These are phyloP conservation scores for Metschnikowia matae DNA, from an alignment of 805 yeast species.

Conservation along the genomic window DNA sequence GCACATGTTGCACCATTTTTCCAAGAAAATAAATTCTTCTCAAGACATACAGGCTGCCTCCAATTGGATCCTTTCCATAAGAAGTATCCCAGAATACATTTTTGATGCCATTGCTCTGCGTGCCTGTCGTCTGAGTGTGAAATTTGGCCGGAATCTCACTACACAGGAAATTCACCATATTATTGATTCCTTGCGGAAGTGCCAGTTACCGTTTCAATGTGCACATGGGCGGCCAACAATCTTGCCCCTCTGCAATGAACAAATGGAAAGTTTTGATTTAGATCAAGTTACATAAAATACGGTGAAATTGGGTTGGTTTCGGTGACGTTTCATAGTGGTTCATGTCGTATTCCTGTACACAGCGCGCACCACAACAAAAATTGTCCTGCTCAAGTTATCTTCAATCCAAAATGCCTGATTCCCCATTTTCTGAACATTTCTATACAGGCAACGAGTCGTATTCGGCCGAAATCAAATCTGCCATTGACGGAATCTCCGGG, in stretches of 20 bases:
- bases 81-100: conserved; percentile 46
- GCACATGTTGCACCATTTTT: background rate
- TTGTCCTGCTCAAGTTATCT: background rate
- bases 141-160: conserved; percentile 60
- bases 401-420: conserved; percentile 4
- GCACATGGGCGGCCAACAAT: conserved; percentile 84
- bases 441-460: conserved; percentile 6
- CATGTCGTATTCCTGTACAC: background rate
- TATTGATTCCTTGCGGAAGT: conserved; percentile 39
- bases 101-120: conserved; percentile 50
- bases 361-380: background rate
- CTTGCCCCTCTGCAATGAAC: conserved; percentile 42
- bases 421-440: conserved; percentile 7
- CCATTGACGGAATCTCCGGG: conserved; percentile 5
- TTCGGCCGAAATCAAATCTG: conserved; percentile 3
- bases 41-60: background rate
- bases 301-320: too few species aligned
- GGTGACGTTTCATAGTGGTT: background rate
- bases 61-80: conserved; percentile 21
- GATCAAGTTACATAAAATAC: background rate
- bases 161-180: conserved; percentile 42
- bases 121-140: conserved; percentile 68
- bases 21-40: background rate
- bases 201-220: conserved; percentile 68
- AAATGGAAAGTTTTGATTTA: background rate